These are phyloP conservation scores for Schizopora paradoxa DNA, from an alignment of 1,284 basidiomycete species.

Conservation along the genomic window DNA sequence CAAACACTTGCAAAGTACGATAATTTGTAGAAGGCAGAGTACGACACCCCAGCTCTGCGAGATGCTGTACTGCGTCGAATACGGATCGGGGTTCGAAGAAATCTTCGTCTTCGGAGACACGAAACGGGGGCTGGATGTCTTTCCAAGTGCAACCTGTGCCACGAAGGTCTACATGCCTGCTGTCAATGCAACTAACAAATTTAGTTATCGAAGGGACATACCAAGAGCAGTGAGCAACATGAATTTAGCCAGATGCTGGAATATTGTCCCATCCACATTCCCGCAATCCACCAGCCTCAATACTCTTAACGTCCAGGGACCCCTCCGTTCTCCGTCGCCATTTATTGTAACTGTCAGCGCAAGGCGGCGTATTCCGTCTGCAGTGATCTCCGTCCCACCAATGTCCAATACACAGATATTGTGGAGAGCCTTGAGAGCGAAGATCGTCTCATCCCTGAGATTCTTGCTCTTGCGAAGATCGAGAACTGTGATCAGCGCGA, in stretches of 20 bases:
- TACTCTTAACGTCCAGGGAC: conserved; percentile 55
- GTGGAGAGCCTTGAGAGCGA: conserved; percentile 44
- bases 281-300: conserved; percentile 45
- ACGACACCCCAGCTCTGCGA: not conserved
- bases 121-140: conserved; percentile 7
- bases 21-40: conserved; percentile 4
- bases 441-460: conserved; percentile 51
- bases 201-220: conserved; percentile 26
- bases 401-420: conserved; percentile 57
- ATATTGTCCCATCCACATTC: conserved; percentile 37
- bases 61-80: conserved; percentile 4
- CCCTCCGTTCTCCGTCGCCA: conserved; percentile 29
- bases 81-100: conserved; percentile 4
- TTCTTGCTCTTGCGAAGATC: conserved; percentile 46
- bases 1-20: conserved; percentile 5
- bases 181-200: not conserved
- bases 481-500: conserved; percentile 58
- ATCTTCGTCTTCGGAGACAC: not conserved
- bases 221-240: conserved; percentile 53
- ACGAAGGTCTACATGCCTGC: conserved; percentile 9
- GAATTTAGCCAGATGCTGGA: conserved; percentile 38
- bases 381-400: conserved; percentile 44
- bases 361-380: conserved; percentile 45
- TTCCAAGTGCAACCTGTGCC: conserved; percentile 5
- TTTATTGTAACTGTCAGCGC: conserved; percentile 32